Conservation (phyloP, 345 rosid genomes). For the Sapria himalayana region DNA sequence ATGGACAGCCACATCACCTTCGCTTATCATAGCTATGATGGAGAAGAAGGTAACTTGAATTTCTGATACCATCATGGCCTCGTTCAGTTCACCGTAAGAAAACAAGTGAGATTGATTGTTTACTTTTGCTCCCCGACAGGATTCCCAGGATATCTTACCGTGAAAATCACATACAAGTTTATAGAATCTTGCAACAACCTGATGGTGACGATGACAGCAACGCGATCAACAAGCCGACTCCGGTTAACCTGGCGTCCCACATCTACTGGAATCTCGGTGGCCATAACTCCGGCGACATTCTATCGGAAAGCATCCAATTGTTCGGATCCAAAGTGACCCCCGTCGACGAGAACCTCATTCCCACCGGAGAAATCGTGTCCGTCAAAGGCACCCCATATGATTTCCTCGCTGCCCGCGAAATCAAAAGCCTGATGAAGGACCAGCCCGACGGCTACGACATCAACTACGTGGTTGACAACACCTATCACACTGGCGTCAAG, state of each 20-base stretch:
- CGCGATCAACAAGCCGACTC: conserved; percentile 35
- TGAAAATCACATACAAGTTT: conserved; percentile 39
- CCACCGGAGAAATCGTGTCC: conserved; percentile 31
- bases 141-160: conserved; percentile 52
- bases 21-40: conserved; percentile 44
- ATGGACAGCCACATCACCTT: conserved; percentile 43
- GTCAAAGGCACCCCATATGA: conserved; percentile 42
- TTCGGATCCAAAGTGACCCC: conserved; percentile 34
- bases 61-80: neutral
- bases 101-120: neutral
- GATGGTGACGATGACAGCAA: conserved; percentile 34
- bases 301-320: conserved; percentile 37
- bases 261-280: conserved; percentile 70
- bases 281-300: conserved; percentile 43
- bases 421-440: conserved; percentile 28
- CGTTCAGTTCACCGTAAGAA: neutral
- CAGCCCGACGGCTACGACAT: conserved; percentile 54
- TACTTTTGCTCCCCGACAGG: conserved; percentile 34
- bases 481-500: conserved; percentile 13
- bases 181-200: conserved; percentile 25
- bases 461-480: conserved; percentile 36
- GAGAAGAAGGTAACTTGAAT: conserved; percentile 37
- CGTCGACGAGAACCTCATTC: conserved; percentile 48
- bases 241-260: conserved; percentile 60
- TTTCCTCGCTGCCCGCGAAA: conserved; percentile 25